phyloP scores from a whole-genome alignment of 768 basidiomycete species.

The Hemileccinum impolitum region DNA sequence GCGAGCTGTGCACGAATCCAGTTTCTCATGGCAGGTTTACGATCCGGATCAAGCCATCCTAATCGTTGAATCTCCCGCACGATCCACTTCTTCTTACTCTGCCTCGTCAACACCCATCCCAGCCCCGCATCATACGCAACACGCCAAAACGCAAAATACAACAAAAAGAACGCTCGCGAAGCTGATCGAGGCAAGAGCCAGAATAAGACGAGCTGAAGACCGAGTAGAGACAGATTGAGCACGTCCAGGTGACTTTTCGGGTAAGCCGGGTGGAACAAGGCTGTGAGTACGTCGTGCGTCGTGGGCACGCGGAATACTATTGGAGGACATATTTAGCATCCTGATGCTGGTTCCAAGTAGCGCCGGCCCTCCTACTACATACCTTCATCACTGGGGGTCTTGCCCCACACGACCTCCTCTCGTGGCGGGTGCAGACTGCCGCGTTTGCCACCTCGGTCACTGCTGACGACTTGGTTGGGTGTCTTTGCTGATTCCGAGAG shows the following conservation, averaged over 20 bases:
- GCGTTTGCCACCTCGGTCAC: constrained; percentile 13
- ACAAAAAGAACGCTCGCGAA: constrained; percentile 68
- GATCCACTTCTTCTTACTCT: constrained; percentile 95
- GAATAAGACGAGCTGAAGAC: constrained; percentile 75
- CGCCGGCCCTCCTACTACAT: constrained; percentile 19
- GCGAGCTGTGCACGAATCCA: constrained; percentile 88
- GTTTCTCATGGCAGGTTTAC: constrained; percentile 56
- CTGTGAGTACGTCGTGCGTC: constrained; percentile 85
- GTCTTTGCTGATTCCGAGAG: neutral
- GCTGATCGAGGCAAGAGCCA: constrained; percentile 53
- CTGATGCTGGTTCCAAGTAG: neutral
- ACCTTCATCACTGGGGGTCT: constrained; percentile 82
- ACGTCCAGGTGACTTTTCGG: constrained; percentile 89
- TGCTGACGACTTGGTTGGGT: constrained; percentile 1
- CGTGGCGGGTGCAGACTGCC: neutral
- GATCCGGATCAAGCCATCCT: constrained; percentile 85
- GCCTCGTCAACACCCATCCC: constrained; percentile 90
- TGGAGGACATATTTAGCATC: neutral
- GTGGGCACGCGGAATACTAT: constrained; percentile 91
- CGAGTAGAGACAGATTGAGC: constrained; percentile 77
- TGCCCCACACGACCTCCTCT: constrained; percentile 82
- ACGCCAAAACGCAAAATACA: constrained; percentile 94
- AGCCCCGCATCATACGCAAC: constrained; percentile 89
- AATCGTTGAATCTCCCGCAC: constrained; percentile 71
- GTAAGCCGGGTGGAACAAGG: constrained; percentile 76